Evolutionary conservation across 2,329 filamentous ascomycete species (phyloP).

Genomic region (Ophiocordyceps unilateralis): DNA sequence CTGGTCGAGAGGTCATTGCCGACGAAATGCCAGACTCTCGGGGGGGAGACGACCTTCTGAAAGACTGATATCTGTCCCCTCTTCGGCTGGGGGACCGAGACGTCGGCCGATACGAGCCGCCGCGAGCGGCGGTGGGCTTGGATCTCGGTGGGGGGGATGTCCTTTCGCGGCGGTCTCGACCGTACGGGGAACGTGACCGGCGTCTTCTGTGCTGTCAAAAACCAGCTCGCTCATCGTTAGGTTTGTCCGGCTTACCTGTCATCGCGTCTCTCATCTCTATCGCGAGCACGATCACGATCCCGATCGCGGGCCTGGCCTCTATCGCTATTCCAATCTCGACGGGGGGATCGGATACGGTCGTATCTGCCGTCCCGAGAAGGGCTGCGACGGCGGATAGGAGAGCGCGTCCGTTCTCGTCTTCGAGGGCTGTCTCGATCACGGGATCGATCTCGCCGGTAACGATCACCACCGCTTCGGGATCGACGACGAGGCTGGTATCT

Average conservation of each 20-base stretch:
- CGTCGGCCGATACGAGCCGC: slow-evolving; percentile 32
- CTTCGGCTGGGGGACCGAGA: slow-evolving; percentile 33
- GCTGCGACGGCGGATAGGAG: slow-evolving; percentile 20
- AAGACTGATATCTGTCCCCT: slow-evolving; percentile 21
- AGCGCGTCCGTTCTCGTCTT: slow-evolving; percentile 18
- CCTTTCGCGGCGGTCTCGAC: slow-evolving; percentile 25
- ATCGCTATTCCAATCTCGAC: slow-evolving; percentile 18
- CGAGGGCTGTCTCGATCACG: slow-evolving; percentile 21
- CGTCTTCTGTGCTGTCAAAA: slow-evolving; percentile 16
- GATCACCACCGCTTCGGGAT: slow-evolving; percentile 23
- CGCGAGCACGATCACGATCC: slow-evolving; percentile 12
- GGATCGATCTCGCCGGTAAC: slow-evolving; percentile 24
- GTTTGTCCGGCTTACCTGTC: slow-evolving; percentile 15
- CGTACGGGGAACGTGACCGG: slow-evolving; percentile 36
- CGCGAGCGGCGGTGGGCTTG: slow-evolving; percentile 13
- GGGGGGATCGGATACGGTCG: slow-evolving; percentile 20
- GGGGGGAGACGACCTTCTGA: slow-evolving; percentile 29
- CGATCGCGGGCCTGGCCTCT: slow-evolving; percentile 15
- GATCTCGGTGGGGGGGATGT: slow-evolving; percentile 11
- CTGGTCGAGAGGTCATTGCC: slow-evolving; percentile 30
- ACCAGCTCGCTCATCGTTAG: background rate
- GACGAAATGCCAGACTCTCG: slow-evolving; percentile 33
- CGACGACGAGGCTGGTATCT: slow-evolving; percentile 23
- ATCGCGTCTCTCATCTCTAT: slow-evolving; percentile 22
- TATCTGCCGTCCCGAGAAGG: slow-evolving; percentile 18